Percentiles rank a stretch among this genome's conserved stretches.
Conservation (phyloP, 805 yeast species). For the Saccharomycopsis sp. region DNA sequence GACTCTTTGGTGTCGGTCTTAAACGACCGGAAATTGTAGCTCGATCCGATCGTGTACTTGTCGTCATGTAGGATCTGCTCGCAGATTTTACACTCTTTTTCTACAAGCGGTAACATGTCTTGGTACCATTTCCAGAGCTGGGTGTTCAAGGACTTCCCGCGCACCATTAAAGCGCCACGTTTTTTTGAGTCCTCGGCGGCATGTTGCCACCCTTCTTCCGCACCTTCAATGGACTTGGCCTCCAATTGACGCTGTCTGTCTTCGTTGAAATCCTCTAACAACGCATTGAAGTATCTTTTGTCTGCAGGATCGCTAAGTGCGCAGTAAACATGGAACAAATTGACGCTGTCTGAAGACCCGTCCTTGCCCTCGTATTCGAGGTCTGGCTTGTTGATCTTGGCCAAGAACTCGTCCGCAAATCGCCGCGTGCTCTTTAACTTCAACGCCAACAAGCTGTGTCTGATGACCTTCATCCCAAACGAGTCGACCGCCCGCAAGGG, state of each 20-base stretch:
- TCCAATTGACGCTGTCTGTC: conserved; percentile 75
- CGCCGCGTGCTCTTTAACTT: conserved; percentile 24
- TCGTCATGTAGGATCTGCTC: conserved; percentile 30
- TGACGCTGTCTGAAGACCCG: conserved; percentile 30
- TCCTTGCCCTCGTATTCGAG: conserved; percentile 17
- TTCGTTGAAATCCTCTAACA: conserved; percentile 63
- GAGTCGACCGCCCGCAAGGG: conserved; percentile 63
- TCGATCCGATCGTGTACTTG: neutral
- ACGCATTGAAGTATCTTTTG: conserved; percentile 51
- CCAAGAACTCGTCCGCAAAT: conserved; percentile 11
- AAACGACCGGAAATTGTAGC: neutral
- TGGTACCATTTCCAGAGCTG: conserved; percentile 81
- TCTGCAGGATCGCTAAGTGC: conserved; percentile 42
- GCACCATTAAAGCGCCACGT: conserved; percentile 46
- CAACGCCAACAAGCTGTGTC: conserved; percentile 62
- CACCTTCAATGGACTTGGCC: conserved; percentile 73
- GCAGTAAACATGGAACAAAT: conserved; percentile 64
- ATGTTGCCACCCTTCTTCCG: conserved; percentile 82
- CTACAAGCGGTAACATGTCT: conserved; percentile 62
- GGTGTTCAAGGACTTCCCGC: conserved; percentile 59
- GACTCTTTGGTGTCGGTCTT: conserved; percentile 20
- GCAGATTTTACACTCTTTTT: conserved; percentile 58
- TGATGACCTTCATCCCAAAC: conserved; percentile 69
- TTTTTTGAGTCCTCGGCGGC: conserved; percentile 62
- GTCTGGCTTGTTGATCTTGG: conserved; percentile 12